Conservation (phyloP, 2,329 filamentous ascomycete species). For the Pleoardoris graminearum region DNA sequence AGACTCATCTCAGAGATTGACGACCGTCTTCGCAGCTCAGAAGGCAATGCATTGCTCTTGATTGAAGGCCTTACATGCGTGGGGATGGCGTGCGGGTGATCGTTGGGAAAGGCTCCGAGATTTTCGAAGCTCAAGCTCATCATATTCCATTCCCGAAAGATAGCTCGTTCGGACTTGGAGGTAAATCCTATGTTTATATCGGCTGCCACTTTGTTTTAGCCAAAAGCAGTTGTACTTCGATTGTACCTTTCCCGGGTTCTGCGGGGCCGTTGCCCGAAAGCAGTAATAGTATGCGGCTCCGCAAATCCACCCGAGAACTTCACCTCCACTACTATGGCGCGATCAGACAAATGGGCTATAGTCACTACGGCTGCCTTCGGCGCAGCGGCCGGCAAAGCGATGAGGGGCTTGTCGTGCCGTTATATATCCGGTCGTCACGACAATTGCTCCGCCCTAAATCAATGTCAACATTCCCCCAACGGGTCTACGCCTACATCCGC, state of each 20-base stretch:
- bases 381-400: neutral
- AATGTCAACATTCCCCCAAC: neutral
- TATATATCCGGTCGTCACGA: neutral
- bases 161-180: too few species aligned
- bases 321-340: neutral
- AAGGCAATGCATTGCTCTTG: neutral
- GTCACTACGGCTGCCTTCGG: neutral
- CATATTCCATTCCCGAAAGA: too few species aligned
- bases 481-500: neutral
- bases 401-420: neutral
- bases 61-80: conserved; percentile 2
- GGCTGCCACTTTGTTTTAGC: neutral
- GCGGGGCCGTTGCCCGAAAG: conserved; percentile 4
- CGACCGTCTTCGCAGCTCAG: neutral
- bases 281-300: conserved; percentile 4
- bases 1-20: neutral
- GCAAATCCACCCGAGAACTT: neutral
- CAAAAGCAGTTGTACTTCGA: neutral
- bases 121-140: too few species aligned
- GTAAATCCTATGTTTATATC: too few species aligned
- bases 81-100: too few species aligned
- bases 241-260: neutral
- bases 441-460: neutral
- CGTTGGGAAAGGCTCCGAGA: too few species aligned
- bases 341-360: neutral